Evolutionary conservation across 108 stramenopile genomes (phyloP), one percentile per base, ranked within the genome.

Genomic region (Conticribra guillardii): DNA sequence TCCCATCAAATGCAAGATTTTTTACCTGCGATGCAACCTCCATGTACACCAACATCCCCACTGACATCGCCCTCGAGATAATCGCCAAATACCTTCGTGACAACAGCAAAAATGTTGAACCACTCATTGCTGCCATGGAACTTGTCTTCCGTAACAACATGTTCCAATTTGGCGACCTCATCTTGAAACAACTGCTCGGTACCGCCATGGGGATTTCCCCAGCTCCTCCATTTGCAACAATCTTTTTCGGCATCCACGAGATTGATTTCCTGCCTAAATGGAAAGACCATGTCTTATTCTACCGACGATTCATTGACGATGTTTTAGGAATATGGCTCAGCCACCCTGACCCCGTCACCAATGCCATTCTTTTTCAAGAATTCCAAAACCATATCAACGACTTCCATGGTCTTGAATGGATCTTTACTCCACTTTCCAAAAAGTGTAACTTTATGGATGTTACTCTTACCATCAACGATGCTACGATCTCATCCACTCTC

Each of bases 11-110:
- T 1, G 61, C 37, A 3, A 14, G 16, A 0, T 31, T 77, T 18
- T 77, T 77, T 33, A 56, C 69, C 0, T n/a, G 27, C 18, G 76
- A 77, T 24, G 76, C 76, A 2, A 27, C n/a, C 0, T 45, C 62
- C 16, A 78, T 78, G 76, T 78, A 78, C 63, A 64, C 76, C 7
- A 65, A 72, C 44, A 78, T 78, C 21, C 3, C 28, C 23, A 66
- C 70, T 2, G 28, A 54, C 15, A 17, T 21, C 2, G 67, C 67
- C 5, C 44, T 69, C 11, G 29, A 0, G 14, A 32, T 34, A 4
- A 54, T 67, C 2, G 32, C 59, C 0, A 23, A 46, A 19, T 75
- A 46, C 18, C 26, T 75, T 0, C 49, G 49, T 7, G 29, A 46
- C 0, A 47, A 46, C 41, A 0, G 47, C 9, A 53, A 46, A 31